These are phyloP conservation scores for Echeveria elegans DNA, from an alignment of 164 flowering plant genomes.

Conservation along the genomic window DNA sequence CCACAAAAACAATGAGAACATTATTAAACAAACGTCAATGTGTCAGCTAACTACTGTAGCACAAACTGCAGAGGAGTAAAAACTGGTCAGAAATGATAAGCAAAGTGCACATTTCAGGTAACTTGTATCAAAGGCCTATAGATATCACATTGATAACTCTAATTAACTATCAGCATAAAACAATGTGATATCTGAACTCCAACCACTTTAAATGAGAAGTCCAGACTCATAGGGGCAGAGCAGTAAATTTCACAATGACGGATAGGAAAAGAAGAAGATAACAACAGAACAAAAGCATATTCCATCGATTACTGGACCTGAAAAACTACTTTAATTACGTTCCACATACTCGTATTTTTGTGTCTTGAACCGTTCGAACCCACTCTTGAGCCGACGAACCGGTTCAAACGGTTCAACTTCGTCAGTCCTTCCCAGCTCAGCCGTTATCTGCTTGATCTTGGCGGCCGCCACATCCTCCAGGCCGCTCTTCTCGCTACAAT, in stretches of 20 bases:
- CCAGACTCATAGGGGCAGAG: background rate
- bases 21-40: background rate
- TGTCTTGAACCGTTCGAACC: background rate
- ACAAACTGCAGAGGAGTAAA: background rate
- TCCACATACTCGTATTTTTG: conserved; percentile 1
- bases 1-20: background rate
- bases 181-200: conserved; percentile 1
- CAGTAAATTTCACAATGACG: background rate
- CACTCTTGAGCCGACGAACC: background rate
- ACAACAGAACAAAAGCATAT: background rate
- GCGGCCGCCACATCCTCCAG: background rate
- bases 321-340: background rate
- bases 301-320: background rate
- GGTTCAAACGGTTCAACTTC: background rate
- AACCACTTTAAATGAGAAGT: background rate
- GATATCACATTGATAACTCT: background rate
- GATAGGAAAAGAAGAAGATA: background rate
- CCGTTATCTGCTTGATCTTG: background rate
- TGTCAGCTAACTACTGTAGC: background rate
- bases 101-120: conserved; percentile 1
- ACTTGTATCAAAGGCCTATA: background rate
- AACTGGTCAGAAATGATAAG: background rate
- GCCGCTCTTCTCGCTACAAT: conserved; percentile 1
- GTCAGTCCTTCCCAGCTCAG: background rate
- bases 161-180: background rate